A percentile compares a stretch with the other conserved stretches of the same genome.
Conservation (phyloP, 768 basidiomycete species). For the Leccinum uliginosum region DNA sequence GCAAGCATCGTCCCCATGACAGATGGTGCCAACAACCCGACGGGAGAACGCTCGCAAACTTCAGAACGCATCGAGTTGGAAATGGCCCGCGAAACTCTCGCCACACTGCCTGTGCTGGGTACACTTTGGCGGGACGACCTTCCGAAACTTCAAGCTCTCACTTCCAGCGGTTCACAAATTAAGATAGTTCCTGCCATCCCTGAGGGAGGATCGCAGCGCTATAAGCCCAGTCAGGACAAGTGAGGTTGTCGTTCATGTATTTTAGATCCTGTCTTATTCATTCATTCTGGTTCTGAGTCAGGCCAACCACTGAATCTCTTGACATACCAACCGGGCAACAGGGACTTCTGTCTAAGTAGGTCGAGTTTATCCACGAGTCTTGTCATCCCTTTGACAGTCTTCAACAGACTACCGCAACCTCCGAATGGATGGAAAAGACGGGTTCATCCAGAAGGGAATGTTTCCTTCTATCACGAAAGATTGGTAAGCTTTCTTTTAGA, state of each 20-base stretch:
- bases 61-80: neutral
- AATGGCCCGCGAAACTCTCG: neutral
- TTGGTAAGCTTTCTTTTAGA: constrained; percentile 1
- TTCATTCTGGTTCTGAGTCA: neutral
- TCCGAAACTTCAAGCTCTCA: neutral
- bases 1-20: neutral
- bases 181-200: neutral
- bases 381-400: neutral
- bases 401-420: neutral
- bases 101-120: neutral
- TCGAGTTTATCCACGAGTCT: too few relatives aligned
- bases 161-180: neutral
- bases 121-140: neutral
- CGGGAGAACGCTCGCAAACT: neutral
- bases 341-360: constrained; percentile 7
- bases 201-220: constrained; percentile 10
- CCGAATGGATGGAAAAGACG: constrained; percentile 3
- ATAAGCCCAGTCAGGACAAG: neutral
- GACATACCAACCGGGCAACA: constrained; percentile 7
- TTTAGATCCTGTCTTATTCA: neutral
- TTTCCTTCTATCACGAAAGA: constrained; percentile 10
- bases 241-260: neutral
- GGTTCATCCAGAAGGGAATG: constrained; percentile 13
- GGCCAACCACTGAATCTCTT: neutral
- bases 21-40: neutral